Evolutionary conservation across 2,329 filamentous ascomycete species (phyloP).

Genomic region (Chalaropsis ovoidea): DNA sequence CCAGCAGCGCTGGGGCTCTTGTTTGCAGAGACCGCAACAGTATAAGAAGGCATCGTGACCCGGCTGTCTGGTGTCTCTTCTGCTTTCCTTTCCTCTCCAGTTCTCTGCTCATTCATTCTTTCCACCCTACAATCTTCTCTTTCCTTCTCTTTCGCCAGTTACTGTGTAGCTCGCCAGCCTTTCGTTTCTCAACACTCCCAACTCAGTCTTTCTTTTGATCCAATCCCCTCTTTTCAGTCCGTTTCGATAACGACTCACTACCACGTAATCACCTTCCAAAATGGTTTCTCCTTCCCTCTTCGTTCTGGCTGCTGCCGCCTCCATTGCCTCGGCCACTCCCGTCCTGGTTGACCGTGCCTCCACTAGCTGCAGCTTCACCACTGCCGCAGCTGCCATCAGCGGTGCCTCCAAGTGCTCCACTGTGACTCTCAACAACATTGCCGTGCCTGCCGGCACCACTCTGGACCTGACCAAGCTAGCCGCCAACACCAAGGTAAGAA

Average conservation of each 20-base stretch:
- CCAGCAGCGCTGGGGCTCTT: neutral
- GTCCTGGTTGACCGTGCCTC: conserved; percentile 26
- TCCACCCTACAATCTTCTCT: neutral
- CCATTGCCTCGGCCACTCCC: conserved; percentile 28
- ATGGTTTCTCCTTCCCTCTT: conserved; percentile 27
- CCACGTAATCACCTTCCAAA: conserved; percentile 11
- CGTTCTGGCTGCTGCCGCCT: conserved; percentile 30
- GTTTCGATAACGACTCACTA: conserved; percentile 20
- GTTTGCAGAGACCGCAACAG: neutral
- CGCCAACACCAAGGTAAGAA: conserved; percentile 36
- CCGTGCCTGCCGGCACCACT: conserved; percentile 48
- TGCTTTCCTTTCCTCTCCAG: conserved; percentile 20
- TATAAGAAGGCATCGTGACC: conserved; percentile 18
- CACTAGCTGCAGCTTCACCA: conserved; percentile 44
- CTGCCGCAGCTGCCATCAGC: conserved; percentile 39
- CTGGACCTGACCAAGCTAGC: conserved; percentile 48
- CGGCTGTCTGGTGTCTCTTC: neutral
- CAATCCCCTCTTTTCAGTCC: neutral
- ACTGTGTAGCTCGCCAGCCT: conserved; percentile 12
- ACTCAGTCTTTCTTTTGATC: conserved; percentile 13
- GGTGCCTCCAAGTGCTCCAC: conserved; percentile 44
- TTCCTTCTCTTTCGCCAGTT: neutral
- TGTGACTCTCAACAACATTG: conserved; percentile 44
- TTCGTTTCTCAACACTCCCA: neutral
- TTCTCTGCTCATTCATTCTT: conserved; percentile 17